Evolutionary conservation across 2,329 filamentous ascomycete species (phyloP).

Genomic region (Furcasterigmium furcatum): DNA sequence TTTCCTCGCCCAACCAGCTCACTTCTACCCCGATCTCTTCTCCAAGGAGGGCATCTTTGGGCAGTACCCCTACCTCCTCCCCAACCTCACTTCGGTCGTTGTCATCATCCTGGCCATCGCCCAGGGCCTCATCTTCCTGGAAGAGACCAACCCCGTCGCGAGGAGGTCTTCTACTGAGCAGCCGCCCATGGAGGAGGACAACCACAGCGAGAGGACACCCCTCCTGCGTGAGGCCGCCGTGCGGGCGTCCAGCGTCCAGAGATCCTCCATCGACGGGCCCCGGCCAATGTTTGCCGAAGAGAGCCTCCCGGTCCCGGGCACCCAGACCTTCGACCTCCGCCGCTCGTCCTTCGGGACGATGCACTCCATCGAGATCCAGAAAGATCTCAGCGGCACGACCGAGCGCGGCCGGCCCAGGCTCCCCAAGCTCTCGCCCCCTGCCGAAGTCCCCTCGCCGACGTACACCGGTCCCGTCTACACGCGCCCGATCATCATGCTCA

Average conservation of each 20-base stretch:
- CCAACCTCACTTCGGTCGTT: constrained; percentile 54
- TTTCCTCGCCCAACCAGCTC: constrained; percentile 29
- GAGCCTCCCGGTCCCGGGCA: constrained; percentile 25
- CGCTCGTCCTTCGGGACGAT: constrained; percentile 37
- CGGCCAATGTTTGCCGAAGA: constrained; percentile 28
- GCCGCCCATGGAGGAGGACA: neutral
- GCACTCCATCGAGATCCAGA: constrained; percentile 31
- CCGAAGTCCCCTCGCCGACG: neutral
- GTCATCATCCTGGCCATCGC: constrained; percentile 64
- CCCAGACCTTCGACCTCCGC: constrained; percentile 30
- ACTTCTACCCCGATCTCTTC: constrained; percentile 30
- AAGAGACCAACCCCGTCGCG: constrained; percentile 33
- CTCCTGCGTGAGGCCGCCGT: constrained; percentile 21
- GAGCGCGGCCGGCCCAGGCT: constrained; percentile 3
- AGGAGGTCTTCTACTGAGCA: constrained; percentile 4
- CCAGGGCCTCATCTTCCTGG: constrained; percentile 61
- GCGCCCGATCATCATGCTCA: constrained; percentile 37
- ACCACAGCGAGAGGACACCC: constrained; percentile 19
- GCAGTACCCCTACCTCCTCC: constrained; percentile 64
- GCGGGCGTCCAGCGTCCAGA: constrained; percentile 16
- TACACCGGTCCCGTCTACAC: constrained; percentile 29
- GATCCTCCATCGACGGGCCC: constrained; percentile 15
- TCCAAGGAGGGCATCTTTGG: constrained; percentile 42
- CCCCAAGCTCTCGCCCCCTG: neutral
- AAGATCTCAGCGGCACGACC: constrained; percentile 9